Percentiles rank a stretch among this genome's conserved stretches.
phyloP scores from a whole-genome alignment of 2,329 filamentous ascomycete species.

The Penicillium sp. region DNA sequence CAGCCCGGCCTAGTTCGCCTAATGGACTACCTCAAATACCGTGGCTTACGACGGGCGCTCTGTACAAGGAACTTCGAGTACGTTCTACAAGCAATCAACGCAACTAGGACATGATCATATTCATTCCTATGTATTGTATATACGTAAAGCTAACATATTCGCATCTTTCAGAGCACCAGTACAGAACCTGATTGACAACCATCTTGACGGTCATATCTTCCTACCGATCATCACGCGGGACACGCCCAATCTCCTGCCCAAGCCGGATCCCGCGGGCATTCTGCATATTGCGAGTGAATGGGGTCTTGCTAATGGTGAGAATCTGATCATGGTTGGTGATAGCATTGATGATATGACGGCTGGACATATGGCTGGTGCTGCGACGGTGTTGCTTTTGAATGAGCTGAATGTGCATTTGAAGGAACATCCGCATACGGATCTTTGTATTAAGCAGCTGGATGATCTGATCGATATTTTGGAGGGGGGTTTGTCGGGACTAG shows the following conservation, averaged over 20 bases:
- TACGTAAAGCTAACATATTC: background rate
- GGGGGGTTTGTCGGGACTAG: constrained; percentile 63
- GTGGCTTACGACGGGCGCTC: constrained; percentile 71
- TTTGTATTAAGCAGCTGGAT: constrained; percentile 69
- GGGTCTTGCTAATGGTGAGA: constrained; percentile 56
- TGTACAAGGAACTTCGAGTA: constrained; percentile 92
- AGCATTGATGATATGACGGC: constrained; percentile 92
- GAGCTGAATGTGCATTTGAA: constrained; percentile 71
- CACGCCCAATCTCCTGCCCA: constrained; percentile 64
- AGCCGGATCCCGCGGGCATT: constrained; percentile 85
- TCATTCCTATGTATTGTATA: background rate
- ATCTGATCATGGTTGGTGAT: constrained; percentile 58
- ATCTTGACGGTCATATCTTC: constrained; percentile 67
- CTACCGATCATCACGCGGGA: constrained; percentile 79
- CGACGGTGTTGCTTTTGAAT: constrained; percentile 84
- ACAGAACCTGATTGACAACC: constrained; percentile 59
- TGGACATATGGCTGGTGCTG: constrained; percentile 76
- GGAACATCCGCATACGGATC: constrained; percentile 71
- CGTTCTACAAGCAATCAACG: constrained; percentile 16
- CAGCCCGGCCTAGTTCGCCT: constrained; percentile 75
- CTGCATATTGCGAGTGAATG: constrained; percentile 77
- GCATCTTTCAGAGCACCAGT: constrained; percentile 38
- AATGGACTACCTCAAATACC: constrained; percentile 76
- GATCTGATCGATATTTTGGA: constrained; percentile 75
- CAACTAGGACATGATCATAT: background rate